These are phyloP conservation scores for Verticillium nonalfalfae DNA, from an alignment of 2,329 filamentous ascomycete species.

Conservation along the genomic window DNA sequence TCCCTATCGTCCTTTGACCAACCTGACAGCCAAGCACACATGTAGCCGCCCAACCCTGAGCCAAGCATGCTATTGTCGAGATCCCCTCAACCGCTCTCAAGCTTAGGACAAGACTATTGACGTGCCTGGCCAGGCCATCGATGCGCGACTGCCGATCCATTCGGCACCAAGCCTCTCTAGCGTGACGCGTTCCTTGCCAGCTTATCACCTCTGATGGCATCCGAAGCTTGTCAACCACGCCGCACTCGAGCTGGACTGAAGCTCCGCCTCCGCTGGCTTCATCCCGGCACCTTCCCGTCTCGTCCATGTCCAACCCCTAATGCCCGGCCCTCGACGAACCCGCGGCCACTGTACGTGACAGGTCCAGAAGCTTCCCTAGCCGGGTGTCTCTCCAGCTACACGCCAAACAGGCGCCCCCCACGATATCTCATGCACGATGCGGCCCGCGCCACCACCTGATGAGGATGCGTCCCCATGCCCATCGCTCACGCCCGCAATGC, in stretches of 20 bases:
- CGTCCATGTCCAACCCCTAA: neutral
- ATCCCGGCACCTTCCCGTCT: neutral
- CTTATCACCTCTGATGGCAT: neutral
- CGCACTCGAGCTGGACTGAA: neutral
- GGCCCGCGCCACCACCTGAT: neutral
- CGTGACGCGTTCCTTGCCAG: neutral
- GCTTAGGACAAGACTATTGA: neutral
- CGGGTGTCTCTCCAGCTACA: neutral
- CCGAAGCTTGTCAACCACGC: neutral
- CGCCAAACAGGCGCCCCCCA: neutral
- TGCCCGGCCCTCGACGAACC: neutral
- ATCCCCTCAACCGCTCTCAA: neutral
- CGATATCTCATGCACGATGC: neutral
- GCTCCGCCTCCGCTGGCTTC: neutral
- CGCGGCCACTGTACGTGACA: neutral
- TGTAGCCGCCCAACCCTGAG: neutral
- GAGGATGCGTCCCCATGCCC: neutral
- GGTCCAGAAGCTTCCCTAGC: neutral
- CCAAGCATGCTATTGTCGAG: neutral
- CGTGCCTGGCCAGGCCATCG: neutral
- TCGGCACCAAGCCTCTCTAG: neutral
- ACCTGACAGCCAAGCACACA: neutral
- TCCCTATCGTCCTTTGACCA: neutral
- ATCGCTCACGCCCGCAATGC: neutral
- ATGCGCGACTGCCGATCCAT: neutral